phyloP scores from a whole-genome alignment of 371 early-diverging fungal genomes.

The Basidiobolus meristosporus region DNA sequence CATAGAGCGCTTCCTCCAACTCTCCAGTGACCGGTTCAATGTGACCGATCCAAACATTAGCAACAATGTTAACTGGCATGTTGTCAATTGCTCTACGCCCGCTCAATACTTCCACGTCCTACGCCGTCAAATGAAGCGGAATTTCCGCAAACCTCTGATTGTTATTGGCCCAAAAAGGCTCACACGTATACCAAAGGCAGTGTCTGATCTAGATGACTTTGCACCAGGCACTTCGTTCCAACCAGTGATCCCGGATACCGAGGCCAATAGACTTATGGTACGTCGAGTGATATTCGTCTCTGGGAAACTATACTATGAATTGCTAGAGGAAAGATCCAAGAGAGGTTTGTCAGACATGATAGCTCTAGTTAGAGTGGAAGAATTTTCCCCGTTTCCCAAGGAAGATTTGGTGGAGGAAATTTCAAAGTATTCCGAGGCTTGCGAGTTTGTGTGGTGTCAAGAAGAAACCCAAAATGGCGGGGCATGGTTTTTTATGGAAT shows the following conservation, averaged over 20 bases:
- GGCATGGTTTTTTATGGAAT: conserved; percentile 24
- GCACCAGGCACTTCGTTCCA: conserved; percentile 15
- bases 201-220: conserved; percentile 1
- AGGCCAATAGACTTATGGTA: background rate
- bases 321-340: conserved; percentile 52
- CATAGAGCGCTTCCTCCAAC: conserved; percentile 86
- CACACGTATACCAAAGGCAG: conserved; percentile 35
- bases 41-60: conserved; percentile 4
- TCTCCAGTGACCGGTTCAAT: conserved; percentile 37
- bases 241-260: conserved; percentile 7
- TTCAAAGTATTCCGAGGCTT: conserved; percentile 30
- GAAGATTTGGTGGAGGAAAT: conserved; percentile 33
- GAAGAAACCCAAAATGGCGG: conserved; percentile 95
- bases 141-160: conserved; percentile 82
- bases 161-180: conserved; percentile 68
- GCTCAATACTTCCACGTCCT: conserved; percentile 92
- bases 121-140: conserved; percentile 69
- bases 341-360: conserved; percentile 35
- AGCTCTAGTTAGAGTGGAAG: conserved; percentile 78
- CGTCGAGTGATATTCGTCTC: conserved; percentile 6
- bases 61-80: conserved; percentile 66
- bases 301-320: conserved; percentile 84
- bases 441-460: conserved; percentile 76
- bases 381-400: conserved; percentile 84
- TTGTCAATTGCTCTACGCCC: conserved; percentile 83